phyloP scores from a whole-genome alignment of 2,329 filamentous ascomycete species.

The Orbilia ellipsospora region DNA sequence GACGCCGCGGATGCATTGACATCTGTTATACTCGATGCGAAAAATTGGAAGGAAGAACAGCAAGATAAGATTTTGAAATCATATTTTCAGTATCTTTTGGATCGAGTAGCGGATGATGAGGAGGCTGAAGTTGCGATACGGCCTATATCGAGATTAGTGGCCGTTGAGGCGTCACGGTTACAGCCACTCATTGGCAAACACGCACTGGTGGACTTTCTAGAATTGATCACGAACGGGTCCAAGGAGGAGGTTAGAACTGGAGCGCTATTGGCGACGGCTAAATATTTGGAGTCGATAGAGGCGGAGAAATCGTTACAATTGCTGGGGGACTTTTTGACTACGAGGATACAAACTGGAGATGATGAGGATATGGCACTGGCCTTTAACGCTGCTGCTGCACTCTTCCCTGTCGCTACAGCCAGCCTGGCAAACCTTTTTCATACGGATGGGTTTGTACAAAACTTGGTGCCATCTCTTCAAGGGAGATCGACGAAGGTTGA shows the following conservation, averaged over 20 bases:
- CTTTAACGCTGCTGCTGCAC: slow-evolving; percentile 88
- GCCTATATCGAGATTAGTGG: slow-evolving; percentile 57
- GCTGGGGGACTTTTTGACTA: slow-evolving; percentile 66
- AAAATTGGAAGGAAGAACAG: slow-evolving; percentile 54
- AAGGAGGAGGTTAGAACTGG: slow-evolving; percentile 57
- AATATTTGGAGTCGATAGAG: slow-evolving; percentile 57
- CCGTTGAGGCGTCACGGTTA: slow-evolving; percentile 54
- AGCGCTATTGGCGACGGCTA: slow-evolving; percentile 58
- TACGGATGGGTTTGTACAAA: slow-evolving; percentile 84
- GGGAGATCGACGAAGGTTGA: slow-evolving; percentile 77
- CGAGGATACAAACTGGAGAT: slow-evolving; percentile 77
- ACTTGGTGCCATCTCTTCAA: slow-evolving; percentile 76
- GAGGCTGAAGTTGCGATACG: slow-evolving; percentile 46
- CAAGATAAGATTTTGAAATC: slow-evolving; percentile 52
- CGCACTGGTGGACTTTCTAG: slow-evolving; percentile 56
- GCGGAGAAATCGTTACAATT: slow-evolving; percentile 55
- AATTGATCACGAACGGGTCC: slow-evolving; percentile 54
- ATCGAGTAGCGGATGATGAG: slow-evolving; percentile 28
- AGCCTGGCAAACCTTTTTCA: slow-evolving; percentile 77
- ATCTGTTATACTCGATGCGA: slow-evolving; percentile 55
- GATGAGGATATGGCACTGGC: slow-evolving; percentile 90
- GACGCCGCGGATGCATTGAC: slow-evolving; percentile 57
- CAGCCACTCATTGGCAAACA: slow-evolving; percentile 56
- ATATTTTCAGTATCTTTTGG: slow-evolving; percentile 56
- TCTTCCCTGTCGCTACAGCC: slow-evolving; percentile 78